Base-by-base conservation (phyloP, 345 rosid genomes). In the Pelargonium nanum region DNA sequence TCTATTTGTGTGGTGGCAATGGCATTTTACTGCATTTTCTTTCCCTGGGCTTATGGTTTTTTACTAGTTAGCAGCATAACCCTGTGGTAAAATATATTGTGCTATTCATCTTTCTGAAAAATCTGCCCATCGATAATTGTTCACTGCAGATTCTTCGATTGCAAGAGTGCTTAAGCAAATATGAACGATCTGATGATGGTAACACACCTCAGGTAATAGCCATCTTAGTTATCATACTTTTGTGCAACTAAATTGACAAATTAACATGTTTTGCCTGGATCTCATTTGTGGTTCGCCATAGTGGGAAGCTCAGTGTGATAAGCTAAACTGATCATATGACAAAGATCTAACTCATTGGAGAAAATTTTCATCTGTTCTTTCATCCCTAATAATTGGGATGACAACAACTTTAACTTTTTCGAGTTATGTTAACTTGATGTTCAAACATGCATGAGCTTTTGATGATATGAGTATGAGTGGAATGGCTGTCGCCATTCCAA, bases 161-260 rank as follows among this genome's bases (percentile, higher is more conserved):
- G 77, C 96, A 87, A 82, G 98, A 92, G 78, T 76, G 83, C 77
- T 66, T 92, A 53, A 89, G 95, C 83, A 89, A 92, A 80, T 92
- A 92, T 68, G 95, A 92, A 69, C 78, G 85, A 50, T 72, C 96
- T 56, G 73, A 71, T 75, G 96, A 92, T 64, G 96, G 95, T 50
- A 88, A 82, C 77, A 81, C 92, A 26, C 91, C 96, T 68, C 96
- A 86, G 93, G 98, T 92, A 56, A 70, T 65, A 16, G 52, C 65
- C 59, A 30, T 19, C 56, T 22, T 65, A 17, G 22, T 30, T 25
- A 28, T 1, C 21, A 21, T 55, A 16, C 26, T 55, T 23, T 22
- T 22, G 26, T 55, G 16, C 22, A 17, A 22, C 2, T 22, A 55
- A 23, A 2, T 12, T 55, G 57, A 55, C 24, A 22, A 30, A 24